Evolutionary conservation across 2,329 filamentous ascomycete species (phyloP).

Genomic region (Alternaria gaisen): DNA sequence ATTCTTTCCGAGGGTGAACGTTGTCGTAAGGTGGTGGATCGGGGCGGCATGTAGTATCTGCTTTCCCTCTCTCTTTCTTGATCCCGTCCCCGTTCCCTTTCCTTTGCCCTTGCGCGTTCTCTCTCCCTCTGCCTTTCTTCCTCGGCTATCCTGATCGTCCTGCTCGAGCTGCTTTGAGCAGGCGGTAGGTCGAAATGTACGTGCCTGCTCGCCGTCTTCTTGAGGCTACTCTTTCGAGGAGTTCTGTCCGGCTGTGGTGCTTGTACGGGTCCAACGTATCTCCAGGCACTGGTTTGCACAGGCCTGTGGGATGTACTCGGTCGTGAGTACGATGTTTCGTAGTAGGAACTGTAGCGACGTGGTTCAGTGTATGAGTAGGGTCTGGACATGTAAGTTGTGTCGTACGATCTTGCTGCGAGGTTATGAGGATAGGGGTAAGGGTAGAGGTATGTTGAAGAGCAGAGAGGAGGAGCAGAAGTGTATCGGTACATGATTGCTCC

Average conservation of each 20-base stretch:
- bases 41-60: background rate
- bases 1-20: background rate
- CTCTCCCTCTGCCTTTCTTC: background rate
- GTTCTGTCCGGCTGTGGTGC: background rate
- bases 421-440: slow-evolving; percentile 4
- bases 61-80: background rate
- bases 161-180: background rate
- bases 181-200: slow-evolving; percentile 10
- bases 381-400: slow-evolving; percentile 8
- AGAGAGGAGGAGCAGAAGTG: background rate
- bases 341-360: slow-evolving; percentile 7
- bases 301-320: background rate
- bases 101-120: background rate
- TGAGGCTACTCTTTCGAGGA: background rate
- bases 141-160: background rate
- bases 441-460: background rate
- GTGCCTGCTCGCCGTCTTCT: slow-evolving; percentile 12
- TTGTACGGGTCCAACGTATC: background rate
- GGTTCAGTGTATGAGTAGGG: background rate
- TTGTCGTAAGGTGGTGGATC: background rate
- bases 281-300: slow-evolving; percentile 1
- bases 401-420: slow-evolving; percentile 3
- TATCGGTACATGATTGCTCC: slow-evolving; percentile 10
- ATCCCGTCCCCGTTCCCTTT: background rate
- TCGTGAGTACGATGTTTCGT: background rate